Evolutionary conservation across 1,284 basidiomycete species (phyloP).

Genomic region (Porogramme epimiltina): DNA sequence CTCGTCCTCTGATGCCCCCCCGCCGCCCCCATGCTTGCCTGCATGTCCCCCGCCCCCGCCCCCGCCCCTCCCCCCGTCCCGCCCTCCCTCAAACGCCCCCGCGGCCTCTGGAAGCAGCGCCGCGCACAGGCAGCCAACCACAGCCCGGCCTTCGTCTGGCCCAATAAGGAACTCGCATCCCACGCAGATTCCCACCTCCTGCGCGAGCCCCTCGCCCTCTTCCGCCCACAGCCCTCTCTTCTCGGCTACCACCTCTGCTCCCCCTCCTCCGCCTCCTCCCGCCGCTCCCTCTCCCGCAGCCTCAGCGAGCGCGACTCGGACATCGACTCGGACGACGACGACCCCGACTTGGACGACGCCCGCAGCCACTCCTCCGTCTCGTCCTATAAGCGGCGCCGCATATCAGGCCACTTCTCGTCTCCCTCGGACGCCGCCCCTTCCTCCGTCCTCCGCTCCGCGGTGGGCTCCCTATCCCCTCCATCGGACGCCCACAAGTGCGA

Average conservation of each 20-base stretch:
- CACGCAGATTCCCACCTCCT: conserved; percentile 24
- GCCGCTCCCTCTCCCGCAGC: conserved; percentile 10
- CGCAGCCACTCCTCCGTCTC: conserved; percentile 29
- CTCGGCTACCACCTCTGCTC: conserved; percentile 8
- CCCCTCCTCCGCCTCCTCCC: conserved; percentile 4
- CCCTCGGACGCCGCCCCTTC: conserved; percentile 10
- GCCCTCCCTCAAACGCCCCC: conserved; percentile 39
- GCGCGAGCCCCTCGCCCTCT: conserved; percentile 1
- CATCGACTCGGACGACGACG: conserved; percentile 25
- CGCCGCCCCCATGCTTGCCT: conserved; percentile 14
- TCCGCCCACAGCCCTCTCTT: conserved; percentile 1
- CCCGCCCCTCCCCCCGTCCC: conserved; percentile 11
- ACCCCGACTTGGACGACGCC: conserved; percentile 34
- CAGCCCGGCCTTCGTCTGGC: conserved; percentile 21
- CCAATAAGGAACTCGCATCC: conserved; percentile 26
- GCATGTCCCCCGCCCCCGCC: conserved; percentile 12
- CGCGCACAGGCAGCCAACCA: conserved; percentile 20
- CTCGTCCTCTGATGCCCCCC: no score
- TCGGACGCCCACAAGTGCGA: conserved; percentile 10
- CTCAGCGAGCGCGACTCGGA: conserved; percentile 19
- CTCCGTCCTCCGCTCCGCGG: conserved; percentile 13
- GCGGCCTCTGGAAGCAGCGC: conserved; percentile 54
- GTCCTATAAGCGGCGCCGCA: conserved; percentile 31
- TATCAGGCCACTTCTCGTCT: conserved; percentile 23
- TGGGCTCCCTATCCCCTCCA: background rate